Conservation (phyloP, 73 alveolate genomes). For the Paramecium caudatum region DNA sequence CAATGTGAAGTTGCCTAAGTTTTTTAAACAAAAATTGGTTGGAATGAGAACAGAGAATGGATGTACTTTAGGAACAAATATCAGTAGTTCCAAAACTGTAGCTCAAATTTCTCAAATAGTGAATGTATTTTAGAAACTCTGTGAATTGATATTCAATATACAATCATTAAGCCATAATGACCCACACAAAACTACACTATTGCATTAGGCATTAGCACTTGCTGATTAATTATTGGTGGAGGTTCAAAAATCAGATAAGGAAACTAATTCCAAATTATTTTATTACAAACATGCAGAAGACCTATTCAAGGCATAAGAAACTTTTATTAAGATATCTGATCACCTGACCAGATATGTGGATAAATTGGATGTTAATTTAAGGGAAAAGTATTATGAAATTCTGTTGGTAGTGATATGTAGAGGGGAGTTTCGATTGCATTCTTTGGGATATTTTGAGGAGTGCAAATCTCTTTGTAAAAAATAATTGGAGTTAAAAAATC, state of each 20-base stretch:
- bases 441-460: slow-evolving; percentile 51
- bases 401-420: background rate
- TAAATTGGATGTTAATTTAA: slow-evolving; percentile 24
- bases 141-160: slow-evolving; percentile 32
- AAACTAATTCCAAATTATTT: background rate
- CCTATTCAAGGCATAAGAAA: slow-evolving; percentile 26
- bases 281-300: slow-evolving; percentile 22
- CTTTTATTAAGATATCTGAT: slow-evolving; percentile 54
- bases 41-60: slow-evolving; percentile 63
- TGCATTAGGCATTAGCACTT: background rate
- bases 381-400: slow-evolving; percentile 25
- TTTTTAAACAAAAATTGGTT: slow-evolving; percentile 21
- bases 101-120: background rate
- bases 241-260: slow-evolving; percentile 1
- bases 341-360: slow-evolving; percentile 28
- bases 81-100: background rate
- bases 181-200: background rate
- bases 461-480: slow-evolving; percentile 18
- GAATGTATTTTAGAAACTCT: background rate
- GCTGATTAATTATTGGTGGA: background rate
- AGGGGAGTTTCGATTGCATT: slow-evolving; percentile 63
- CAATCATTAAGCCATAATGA: slow-evolving; percentile 5
- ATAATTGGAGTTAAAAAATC: slow-evolving; percentile 34
- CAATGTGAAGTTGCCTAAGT: background rate
- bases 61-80: slow-evolving; percentile 10